These are phyloP conservation scores for Lophiostoma macrostomum DNA, from an alignment of 495 filamentous ascomycete genomes.

Conservation along the genomic window DNA sequence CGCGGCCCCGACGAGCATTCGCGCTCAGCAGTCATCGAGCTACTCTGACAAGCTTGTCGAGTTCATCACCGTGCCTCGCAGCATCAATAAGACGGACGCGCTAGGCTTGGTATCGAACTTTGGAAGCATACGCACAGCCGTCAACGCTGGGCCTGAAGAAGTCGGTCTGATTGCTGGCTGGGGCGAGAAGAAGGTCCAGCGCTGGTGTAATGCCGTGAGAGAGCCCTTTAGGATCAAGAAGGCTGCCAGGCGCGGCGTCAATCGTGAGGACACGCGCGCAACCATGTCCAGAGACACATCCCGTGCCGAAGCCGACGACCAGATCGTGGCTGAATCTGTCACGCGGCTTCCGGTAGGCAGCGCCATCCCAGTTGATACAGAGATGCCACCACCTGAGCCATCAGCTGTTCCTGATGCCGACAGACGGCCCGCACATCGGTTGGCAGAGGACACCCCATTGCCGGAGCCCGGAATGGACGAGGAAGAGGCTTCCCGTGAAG, in stretches of 20 bases:
- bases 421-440: conserved; percentile 30
- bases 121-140: conserved; percentile 76
- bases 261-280: conserved; percentile 34
- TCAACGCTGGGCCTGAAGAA: conserved; percentile 86
- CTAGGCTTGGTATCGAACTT: conserved; percentile 82
- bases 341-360: background rate
- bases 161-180: conserved; percentile 78
- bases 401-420: conserved; percentile 31
- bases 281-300: conserved; percentile 25
- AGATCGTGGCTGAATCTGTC: background rate
- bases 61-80: conserved; percentile 84
- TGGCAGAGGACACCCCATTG: conserved; percentile 35
- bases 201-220: conserved; percentile 75
- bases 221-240: conserved; percentile 78
- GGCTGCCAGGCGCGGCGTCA: conserved; percentile 54
- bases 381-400: conserved; percentile 7
- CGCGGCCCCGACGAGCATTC: conserved; percentile 74
- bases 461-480: conserved; percentile 40
- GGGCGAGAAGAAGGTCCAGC: conserved; percentile 90
- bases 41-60: conserved; percentile 90
- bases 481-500: conserved; percentile 44
- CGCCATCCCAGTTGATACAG: background rate
- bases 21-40: conserved; percentile 72
- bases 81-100: conserved; percentile 92
- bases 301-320: conserved; percentile 18